Conservation (phyloP, 352 stramenopile genomes). For the Globisporangium lucens region DNA sequence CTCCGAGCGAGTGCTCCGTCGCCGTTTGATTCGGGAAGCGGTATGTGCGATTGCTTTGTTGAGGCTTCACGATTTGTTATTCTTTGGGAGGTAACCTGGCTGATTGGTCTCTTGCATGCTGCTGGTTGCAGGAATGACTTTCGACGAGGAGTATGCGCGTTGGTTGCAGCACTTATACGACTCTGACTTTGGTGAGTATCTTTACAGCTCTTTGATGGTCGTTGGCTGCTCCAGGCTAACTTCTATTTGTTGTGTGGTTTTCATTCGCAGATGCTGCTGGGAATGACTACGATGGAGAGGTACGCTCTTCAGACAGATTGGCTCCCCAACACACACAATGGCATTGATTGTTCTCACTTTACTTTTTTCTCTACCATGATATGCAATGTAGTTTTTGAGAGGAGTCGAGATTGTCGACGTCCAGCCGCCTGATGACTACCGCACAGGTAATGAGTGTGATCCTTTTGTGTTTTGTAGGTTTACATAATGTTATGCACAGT, state of each 20-base stretch:
- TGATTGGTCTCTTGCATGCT: conserved; percentile 2
- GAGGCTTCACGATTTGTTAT: not conserved
- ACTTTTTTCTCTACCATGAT: not conserved
- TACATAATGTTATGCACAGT: not conserved
- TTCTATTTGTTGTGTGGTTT: not conserved
- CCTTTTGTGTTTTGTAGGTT: not conserved
- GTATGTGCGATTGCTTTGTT: conserved; percentile 18
- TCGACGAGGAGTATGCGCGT: conserved; percentile 85
- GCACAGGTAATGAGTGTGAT: conserved; percentile 23
- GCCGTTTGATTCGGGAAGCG: conserved; percentile 54
- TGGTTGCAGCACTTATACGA: conserved; percentile 88
- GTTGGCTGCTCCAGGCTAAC: not conserved
- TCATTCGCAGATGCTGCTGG: conserved; percentile 32
- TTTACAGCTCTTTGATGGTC: not conserved
- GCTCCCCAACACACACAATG: not conserved
- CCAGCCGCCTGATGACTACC: conserved; percentile 33
- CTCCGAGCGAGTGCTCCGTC: conserved; percentile 61
- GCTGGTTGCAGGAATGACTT: conserved; percentile 46
- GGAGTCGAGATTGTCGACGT: conserved; percentile 26
- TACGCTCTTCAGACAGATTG: conserved; percentile 18
- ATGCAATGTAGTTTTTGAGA: conserved; percentile 18
- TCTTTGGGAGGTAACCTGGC: not conserved
- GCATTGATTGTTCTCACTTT: not conserved
- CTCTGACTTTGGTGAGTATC: conserved; percentile 71
- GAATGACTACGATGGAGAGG: conserved; percentile 55